Base-by-base conservation (phyloP, 441 rosid species). In the Populus hybrid region DNA sequence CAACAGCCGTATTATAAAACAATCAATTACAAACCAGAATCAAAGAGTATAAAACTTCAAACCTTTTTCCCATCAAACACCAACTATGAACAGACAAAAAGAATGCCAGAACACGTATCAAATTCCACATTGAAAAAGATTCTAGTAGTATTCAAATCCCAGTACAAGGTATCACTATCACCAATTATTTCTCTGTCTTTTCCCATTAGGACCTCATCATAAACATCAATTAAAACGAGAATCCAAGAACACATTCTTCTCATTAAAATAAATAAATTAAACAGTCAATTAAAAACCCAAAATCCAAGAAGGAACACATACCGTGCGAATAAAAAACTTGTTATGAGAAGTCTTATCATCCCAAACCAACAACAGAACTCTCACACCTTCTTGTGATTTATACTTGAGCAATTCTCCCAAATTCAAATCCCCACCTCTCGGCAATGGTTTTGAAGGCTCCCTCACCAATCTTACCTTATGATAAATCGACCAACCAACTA, bases 301-400 rank as follows among this genome's bases (percentile, higher is more conserved):
- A 57, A 57, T 57, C 23, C 63, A 57, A 57, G 63, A 57, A 46
- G 14, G 16, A 35, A 1, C 7, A 12, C 67, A 16, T 84, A 94
- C 98, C 87, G 97, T 94, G 20, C 87, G 84, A 46, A 94, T 80
- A 84, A 89, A 86, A 76, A 92, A 92, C 76, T 88, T 94, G 79
- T 80, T 85, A 36, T 91, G 97, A 21, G 98, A 94, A 74, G 97
- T 94, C 85, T 87, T 91, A 35, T 94, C 98, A 77, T 94, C 98
- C 98, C 97, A 94, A 69, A 94, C 94, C 81, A 94, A 78, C 74
- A 94, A 75, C 76, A 94, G 73, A 30, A 94, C 98, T 66, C 97
- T 78, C 35, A 91, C 97, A 23, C 98, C 98, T 87, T 94, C 97
- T 70, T 94, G 85, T 2, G 95, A 91, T 75, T 94, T 94, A 67